Conservation (phyloP, 768 basidiomycete genomes). For the Russula griseocarnosa region DNA sequence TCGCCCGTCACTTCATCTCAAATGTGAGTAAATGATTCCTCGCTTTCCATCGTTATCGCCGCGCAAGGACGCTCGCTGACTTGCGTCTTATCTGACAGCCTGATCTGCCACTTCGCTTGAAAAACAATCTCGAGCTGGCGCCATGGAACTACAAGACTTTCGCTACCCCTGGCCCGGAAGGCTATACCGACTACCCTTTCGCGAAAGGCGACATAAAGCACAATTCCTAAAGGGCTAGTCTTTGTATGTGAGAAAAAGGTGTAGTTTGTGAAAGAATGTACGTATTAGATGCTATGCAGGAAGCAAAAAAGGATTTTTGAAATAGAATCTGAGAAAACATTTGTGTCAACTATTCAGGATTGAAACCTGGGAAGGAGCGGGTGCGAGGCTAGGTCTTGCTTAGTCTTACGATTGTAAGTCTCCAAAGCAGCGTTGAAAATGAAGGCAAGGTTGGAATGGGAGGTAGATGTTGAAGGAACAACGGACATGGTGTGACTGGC, state of each 20-base stretch:
- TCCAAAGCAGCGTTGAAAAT: no score
- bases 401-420: no score
- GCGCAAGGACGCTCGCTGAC: not conserved
- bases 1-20: constrained; percentile 20
- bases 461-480: no score
- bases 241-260: not conserved
- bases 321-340: no score
- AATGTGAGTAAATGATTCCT: constrained; percentile 10
- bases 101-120: constrained; percentile 25
- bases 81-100: constrained; percentile 13
- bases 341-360: no score
- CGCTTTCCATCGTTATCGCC: not conserved
- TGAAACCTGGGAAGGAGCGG: no score
- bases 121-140: not conserved
- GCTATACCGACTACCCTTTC: constrained; percentile 30
- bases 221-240: not conserved
- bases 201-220: not conserved
- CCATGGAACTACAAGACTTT: not conserved
- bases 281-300: not conserved
- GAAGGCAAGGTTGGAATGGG: no score
- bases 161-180: constrained; percentile 5
- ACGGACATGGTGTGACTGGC: no score
- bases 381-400: no score
- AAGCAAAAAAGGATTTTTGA: no score
- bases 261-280: not conserved